phyloP scores from a whole-genome alignment of 2,329 filamentous ascomycete genomes.

The Lecanoromycetidae sp. region DNA sequence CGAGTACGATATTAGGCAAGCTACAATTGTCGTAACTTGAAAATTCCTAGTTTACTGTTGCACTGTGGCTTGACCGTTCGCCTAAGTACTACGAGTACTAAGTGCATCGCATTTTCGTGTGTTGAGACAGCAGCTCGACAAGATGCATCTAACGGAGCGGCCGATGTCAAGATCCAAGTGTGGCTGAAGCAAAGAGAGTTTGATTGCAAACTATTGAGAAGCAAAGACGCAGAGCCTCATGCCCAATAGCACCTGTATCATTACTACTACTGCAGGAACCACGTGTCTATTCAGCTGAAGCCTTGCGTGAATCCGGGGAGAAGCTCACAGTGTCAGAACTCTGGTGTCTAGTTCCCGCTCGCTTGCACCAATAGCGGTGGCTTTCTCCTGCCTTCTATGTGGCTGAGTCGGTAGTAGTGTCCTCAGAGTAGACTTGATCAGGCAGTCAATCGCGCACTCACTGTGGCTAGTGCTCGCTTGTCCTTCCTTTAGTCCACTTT shows the following conservation, averaged over 20 bases:
- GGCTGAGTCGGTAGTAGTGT: background rate
- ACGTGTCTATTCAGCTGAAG: slow-evolving; percentile 4
- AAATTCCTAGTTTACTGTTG: background rate
- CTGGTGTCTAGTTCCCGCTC: slow-evolving; percentile 5
- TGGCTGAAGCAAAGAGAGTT: background rate
- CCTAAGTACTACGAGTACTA: background rate
- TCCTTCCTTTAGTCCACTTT: too few relatives aligned
- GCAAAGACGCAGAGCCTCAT: background rate
- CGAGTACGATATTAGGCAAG: background rate
- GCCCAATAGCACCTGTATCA: background rate
- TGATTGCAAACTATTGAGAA: background rate
- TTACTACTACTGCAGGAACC: slow-evolving; percentile 7
- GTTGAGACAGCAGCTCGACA: background rate
- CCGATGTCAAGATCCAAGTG: background rate
- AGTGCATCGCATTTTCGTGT: background rate
- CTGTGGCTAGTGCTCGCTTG: too few relatives aligned
- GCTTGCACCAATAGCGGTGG: background rate
- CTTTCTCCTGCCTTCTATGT: background rate
- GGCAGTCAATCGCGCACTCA: background rate
- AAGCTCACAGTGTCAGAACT: slow-evolving; percentile 4
- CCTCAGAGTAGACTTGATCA: background rate
- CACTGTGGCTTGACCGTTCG: slow-evolving; percentile 1
- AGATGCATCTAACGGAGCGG: background rate
- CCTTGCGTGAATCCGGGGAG: background rate
- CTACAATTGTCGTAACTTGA: background rate